Evolutionary conservation across 352 stramenopile species (phyloP), one percentile per base, ranked within the genome.

Genomic region (Phytopythium aichiense): DNA sequence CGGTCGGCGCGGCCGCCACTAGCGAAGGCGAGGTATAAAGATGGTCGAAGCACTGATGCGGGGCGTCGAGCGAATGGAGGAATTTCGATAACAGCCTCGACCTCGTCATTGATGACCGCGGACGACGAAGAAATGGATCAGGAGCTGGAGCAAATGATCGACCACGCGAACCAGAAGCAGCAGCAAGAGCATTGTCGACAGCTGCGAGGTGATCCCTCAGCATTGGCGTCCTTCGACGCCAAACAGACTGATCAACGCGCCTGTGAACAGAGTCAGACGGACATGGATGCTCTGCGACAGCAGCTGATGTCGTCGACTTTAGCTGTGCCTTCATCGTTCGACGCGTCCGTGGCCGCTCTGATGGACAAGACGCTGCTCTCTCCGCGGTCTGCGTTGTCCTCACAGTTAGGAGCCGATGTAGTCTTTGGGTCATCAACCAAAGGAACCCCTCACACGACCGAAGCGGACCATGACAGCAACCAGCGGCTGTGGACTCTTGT

Each of bases 121-220:
- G 71, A 82, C n/a, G 67, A 83, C 18, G 78, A 81, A 60, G 79
- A 85, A 23, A 91, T 89, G 82, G 79, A 91, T 38, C 65, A 79
- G 40, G 79, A 91, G 51, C 67, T 91, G 4, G 82, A 91, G 43
- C 57, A 78, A 23, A 89, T 89, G 78, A 91, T 91, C 43, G 79
- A 91, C 13, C 61, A 54, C 40, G 74, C 49, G 7, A 77, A 72
- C 18, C 9, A 56, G 3, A 71, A 78, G 37, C 68, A 81, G 51
- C 67, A 71, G 50, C 61, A 80, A 51, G 55, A 52, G 18, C 61
- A 66, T 13, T 66, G 67, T 59, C 57, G 57, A 15, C 58, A 64
- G 40, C 55, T 69, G 6, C 11, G 38, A 50, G 55, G 38, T 9
- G 23, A 15, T 13, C 6, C 33, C 6, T n/a, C 25, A 11, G 22